Evolutionary conservation across 345 rosid genomes (phyloP).

Genomic region (Lepidium sativum): DNA sequence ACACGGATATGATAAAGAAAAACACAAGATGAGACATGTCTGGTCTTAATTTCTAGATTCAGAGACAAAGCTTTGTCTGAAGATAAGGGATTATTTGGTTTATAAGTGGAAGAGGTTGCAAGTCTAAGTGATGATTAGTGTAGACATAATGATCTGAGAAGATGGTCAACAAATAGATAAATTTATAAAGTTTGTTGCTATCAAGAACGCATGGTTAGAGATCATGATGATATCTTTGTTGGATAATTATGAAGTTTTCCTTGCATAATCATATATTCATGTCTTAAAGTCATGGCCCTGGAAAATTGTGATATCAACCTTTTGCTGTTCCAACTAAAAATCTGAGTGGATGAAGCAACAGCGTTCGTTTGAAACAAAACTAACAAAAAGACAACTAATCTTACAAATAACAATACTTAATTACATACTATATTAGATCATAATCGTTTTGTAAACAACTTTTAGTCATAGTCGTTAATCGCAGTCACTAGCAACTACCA

Average conservation of each 20-base stretch:
- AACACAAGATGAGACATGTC: conserved; percentile 16
- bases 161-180: conserved; percentile 7
- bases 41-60: not conserved
- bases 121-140: conserved; percentile 13
- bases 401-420: too few relatives aligned
- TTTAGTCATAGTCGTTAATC: too few relatives aligned
- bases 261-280: conserved; percentile 16
- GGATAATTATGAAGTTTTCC: conserved; percentile 8
- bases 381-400: not conserved
- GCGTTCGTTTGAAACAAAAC: not conserved
- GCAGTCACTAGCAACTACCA: too few relatives aligned
- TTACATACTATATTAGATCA: too few relatives aligned
- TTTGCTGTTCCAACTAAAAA: conserved; percentile 18
- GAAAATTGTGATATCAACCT: conserved; percentile 8
- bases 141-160: conserved; percentile 17
- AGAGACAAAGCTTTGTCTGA: not conserved
- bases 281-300: conserved; percentile 11
- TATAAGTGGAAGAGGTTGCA: conserved; percentile 15
- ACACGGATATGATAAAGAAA: conserved; percentile 10
- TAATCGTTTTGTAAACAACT: too few relatives aligned
- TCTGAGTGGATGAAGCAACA: conserved; percentile 20
- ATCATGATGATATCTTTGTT: conserved; percentile 25
- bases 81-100: not conserved
- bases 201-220: conserved; percentile 22
- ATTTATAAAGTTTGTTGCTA: not conserved